Percentiles rank a stretch among this genome's conserved stretches.
Conservation (phyloP, 179 eudicot species). For the Vitellaria paradoxa region DNA sequence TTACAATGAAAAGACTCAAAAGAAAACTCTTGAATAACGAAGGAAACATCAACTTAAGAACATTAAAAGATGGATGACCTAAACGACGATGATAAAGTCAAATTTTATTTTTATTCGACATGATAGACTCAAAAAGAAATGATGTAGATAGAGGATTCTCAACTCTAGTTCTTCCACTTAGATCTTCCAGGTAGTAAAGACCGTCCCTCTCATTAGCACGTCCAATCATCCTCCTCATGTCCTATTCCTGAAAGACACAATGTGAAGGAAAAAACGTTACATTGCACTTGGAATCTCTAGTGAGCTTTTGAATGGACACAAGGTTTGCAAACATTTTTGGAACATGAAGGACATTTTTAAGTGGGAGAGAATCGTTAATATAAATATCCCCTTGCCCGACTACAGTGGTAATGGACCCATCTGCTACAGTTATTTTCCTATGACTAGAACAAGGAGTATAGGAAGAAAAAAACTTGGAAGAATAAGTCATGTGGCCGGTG, state of each 20-base stretch:
- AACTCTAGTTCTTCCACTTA: background rate
- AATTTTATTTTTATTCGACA: background rate
- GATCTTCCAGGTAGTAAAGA: background rate
- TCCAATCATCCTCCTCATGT: slow-evolving; percentile 12
- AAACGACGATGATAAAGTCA: too few species aligned
- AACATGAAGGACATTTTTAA: background rate
- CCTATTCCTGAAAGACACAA: slow-evolving; percentile 16
- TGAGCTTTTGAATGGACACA: background rate
- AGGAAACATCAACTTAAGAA: background rate
- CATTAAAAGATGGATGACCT: background rate
- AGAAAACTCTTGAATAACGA: too few species aligned
- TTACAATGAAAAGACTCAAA: too few species aligned
- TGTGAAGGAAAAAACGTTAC: background rate
- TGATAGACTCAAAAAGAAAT: too few species aligned
- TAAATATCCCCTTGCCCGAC: background rate
- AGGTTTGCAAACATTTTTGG: background rate
- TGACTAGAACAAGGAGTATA: slow-evolving; percentile 5
- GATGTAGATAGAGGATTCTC: too few species aligned
- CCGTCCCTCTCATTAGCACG: background rate
- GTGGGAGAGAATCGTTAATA: background rate
- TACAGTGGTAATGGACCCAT: slow-evolving; percentile 7
- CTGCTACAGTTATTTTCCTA: slow-evolving; percentile 6
- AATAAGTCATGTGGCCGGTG: slow-evolving; percentile 3
- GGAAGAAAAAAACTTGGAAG: background rate
- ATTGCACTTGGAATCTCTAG: background rate